Conservation (phyloP, 805 yeast genomes). For the Schwanniomyces occidentalis region DNA sequence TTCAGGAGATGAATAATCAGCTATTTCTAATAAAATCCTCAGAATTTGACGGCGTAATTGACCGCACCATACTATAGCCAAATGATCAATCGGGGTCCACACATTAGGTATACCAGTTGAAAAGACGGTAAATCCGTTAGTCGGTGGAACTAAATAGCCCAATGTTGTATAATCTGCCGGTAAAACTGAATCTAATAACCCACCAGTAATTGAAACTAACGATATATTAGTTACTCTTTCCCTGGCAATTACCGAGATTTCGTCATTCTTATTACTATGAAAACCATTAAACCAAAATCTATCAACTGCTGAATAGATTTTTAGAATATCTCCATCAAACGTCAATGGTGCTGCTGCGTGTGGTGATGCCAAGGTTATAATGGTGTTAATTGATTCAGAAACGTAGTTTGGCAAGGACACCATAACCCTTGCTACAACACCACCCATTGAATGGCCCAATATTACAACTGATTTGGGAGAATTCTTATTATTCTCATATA, state of each 20-base stretch:
- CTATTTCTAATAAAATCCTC: conserved; percentile 56
- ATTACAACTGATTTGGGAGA: conserved; percentile 73
- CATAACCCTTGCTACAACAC: conserved; percentile 86
- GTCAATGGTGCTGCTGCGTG: conserved; percentile 92
- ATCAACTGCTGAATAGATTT: conserved; percentile 71
- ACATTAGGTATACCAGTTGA: conserved; percentile 87
- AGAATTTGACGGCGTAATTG: conserved; percentile 73
- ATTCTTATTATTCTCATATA: conserved; percentile 50
- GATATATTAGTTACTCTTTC: conserved; percentile 58
- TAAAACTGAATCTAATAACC: conserved; percentile 69
- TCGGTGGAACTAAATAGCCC: conserved; percentile 66
- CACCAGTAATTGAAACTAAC: conserved; percentile 87
- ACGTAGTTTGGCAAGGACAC: conserved; percentile 75
- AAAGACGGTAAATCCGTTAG: conserved; percentile 79
- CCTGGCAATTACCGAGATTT: conserved; percentile 34
- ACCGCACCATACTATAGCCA: conserved; percentile 96
- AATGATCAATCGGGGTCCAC: conserved; percentile 93
- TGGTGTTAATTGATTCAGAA: conserved; percentile 74
- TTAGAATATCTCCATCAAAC: conserved; percentile 83
- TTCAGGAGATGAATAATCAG: conserved; percentile 45
- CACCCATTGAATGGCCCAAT: conserved; percentile 97
- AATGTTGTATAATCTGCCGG: conserved; percentile 90
- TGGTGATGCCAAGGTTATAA: conserved; percentile 85
- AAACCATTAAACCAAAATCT: conserved; percentile 76
- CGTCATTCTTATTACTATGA: conserved; percentile 17